phyloP scores from a whole-genome alignment of 441 rosid species.

The Arabidopsis hybrid region DNA sequence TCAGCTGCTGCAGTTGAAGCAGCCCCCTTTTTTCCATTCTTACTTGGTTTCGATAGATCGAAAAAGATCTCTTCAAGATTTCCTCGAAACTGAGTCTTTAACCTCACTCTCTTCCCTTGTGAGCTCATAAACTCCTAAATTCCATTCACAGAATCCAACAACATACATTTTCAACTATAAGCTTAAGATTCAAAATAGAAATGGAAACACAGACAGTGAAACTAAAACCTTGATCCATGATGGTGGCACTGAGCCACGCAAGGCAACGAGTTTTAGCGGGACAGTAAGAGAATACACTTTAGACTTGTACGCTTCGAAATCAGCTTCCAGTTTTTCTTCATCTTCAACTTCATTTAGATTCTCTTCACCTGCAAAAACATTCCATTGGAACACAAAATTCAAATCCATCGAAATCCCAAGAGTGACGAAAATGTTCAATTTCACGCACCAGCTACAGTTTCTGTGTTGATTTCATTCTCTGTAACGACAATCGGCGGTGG shows the following conservation, averaged over 20 bases:
- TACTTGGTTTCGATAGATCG: conserved; percentile 56
- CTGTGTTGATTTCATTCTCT: conserved; percentile 26
- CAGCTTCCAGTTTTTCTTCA: conserved; percentile 52
- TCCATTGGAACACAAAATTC: conserved; percentile 1
- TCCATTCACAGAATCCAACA: not conserved
- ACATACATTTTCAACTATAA: conserved; percentile 18
- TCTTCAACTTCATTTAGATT: conserved; percentile 47
- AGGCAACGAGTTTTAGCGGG: conserved; percentile 71
- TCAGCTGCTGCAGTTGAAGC: conserved; percentile 67
- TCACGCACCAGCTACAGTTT: conserved; percentile 18
- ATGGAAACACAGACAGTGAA: not conserved
- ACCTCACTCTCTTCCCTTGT: conserved; percentile 76
- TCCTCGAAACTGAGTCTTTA: conserved; percentile 54
- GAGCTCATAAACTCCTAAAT: conserved; percentile 75
- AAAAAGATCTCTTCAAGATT: conserved; percentile 71
- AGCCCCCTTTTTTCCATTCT: conserved; percentile 51
- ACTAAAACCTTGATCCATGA: conserved; percentile 78
- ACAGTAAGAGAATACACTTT: conserved; percentile 79
- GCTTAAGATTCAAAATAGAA: conserved; percentile 5
- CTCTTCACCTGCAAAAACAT: conserved; percentile 15
- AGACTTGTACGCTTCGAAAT: conserved; percentile 74
- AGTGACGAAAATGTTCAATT: not conserved
- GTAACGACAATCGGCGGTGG: conserved; percentile 30
- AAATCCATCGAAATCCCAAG: conserved; percentile 9
- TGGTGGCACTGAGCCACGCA: conserved; percentile 86